These are phyloP conservation scores for Crassisporium funariophilum DNA, from an alignment of 768 basidiomycete genomes.

Conservation along the genomic window DNA sequence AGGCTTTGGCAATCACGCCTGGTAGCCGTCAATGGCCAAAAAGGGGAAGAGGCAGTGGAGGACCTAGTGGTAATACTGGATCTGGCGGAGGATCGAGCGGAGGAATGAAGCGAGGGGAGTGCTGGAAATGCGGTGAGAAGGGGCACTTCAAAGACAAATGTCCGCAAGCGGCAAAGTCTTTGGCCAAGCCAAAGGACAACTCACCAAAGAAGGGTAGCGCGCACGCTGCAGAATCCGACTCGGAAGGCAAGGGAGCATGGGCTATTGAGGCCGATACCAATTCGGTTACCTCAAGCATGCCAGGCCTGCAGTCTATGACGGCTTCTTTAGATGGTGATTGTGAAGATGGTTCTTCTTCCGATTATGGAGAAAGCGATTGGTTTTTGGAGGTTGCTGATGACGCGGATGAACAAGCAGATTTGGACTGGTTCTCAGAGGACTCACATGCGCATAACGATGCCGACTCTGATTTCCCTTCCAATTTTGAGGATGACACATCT, in stretches of 20 bases:
- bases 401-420: no score
- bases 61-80: no score
- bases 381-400: no score
- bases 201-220: constrained; percentile 6
- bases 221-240: constrained; percentile 14
- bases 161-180: constrained; percentile 13
- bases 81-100: no score
- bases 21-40: not conserved
- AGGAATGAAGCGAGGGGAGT: constrained; percentile 14
- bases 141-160: constrained; percentile 29
- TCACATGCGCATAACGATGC: no score
- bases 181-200: constrained; percentile 19
- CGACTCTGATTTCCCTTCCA: no score
- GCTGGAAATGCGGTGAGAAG: constrained; percentile 31
- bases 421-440: no score
- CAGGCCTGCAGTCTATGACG: no score
- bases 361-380: no score
- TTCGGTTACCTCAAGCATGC: constrained; percentile 3
- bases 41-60: constrained; percentile 6
- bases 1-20: constrained; percentile 17
- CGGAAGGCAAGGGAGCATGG: constrained; percentile 10
- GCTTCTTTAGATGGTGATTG: no score
- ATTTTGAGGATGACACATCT: no score
- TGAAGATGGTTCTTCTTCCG: no score
- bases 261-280: constrained; percentile 3